Percentiles rank a stretch among this genome's conserved stretches.
Evolutionary conservation across 1,284 basidiomycete species (phyloP).

Genomic region (Leccinum subrobustum): DNA sequence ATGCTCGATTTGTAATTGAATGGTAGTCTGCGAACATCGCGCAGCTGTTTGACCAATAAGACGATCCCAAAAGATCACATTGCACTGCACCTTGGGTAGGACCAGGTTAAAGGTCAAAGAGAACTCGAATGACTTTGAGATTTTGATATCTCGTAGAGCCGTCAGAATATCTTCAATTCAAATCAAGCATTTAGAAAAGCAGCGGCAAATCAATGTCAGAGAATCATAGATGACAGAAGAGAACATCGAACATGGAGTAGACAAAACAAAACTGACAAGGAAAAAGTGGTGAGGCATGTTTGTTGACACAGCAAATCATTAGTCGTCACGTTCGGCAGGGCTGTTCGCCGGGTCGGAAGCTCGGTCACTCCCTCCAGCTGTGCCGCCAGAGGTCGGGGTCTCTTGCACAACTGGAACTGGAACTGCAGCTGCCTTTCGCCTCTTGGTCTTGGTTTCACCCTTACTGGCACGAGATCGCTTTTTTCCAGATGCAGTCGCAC

Average conservation of each 20-base stretch:
- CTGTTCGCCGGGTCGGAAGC: slow-evolving; percentile 25
- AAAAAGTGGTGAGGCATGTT: slow-evolving; percentile 11
- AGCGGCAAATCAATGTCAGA: slow-evolving; percentile 1
- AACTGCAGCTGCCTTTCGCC: slow-evolving; percentile 28
- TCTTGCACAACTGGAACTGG: slow-evolving; percentile 3
- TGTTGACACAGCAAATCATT: slow-evolving; percentile 12
- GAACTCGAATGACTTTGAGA: slow-evolving; percentile 23
- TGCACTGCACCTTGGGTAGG: slow-evolving; percentile 23
- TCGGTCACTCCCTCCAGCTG: slow-evolving; percentile 28
- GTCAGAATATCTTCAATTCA: slow-evolving; percentile 30
- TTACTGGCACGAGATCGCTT: slow-evolving; percentile 32
- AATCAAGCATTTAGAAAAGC: slow-evolving; percentile 10
- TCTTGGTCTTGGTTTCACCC: slow-evolving; percentile 35
- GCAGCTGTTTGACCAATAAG: slow-evolving; percentile 45
- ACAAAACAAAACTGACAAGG: slow-evolving; percentile 11
- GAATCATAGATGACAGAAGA: slow-evolving; percentile 13
- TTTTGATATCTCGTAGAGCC: slow-evolving; percentile 23
- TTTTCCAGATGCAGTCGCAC: slow-evolving; percentile 29
- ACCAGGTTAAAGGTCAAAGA: slow-evolving; percentile 48
- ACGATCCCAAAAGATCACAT: slow-evolving; percentile 38
- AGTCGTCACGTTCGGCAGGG: slow-evolving; percentile 23
- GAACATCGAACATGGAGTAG: slow-evolving; percentile 13
- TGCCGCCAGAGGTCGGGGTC: slow-evolving; percentile 24
- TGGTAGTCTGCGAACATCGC: slow-evolving; percentile 24
- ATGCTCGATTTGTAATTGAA: slow-evolving; percentile 20